Evolutionary conservation across 2,329 filamentous ascomycete species (phyloP), one percentile per base, ranked within the genome.

Genomic region (Fusarium poae): DNA sequence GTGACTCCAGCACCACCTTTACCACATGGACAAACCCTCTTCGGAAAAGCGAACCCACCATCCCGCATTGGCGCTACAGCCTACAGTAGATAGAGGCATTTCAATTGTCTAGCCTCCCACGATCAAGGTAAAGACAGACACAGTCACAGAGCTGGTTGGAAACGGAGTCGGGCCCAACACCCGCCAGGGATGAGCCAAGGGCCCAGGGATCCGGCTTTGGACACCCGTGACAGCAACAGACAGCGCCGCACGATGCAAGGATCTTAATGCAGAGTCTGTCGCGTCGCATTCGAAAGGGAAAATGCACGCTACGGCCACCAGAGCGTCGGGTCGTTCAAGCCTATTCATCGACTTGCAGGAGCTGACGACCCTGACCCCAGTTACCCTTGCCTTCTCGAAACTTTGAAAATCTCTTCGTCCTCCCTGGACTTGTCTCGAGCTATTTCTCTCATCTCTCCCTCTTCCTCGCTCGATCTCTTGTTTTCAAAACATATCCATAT

Each of bases 251-350:
- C 46, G 20, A 68, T 60, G 67, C 67, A 70, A 68, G 67, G 67
- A 70, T 69, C 64, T 62, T 70, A 70, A 70, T 69, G 67, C 67
- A 69, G 66, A 70, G 62, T 67, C 57, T 70, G 66, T 69, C 60
- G 67, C 67, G 66, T 69, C 60, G 67, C 67, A 69, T 70, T 70
- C 53, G 45, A 70, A 63, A 70, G 49, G 53, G 57, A 66, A 72
- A 72, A 29, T 67, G 52, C 63, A 68, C 71, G 71, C 71, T 72
- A 73, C 71, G 58, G 61, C 71, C 71, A 73, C 71, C 71, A 73
- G 68, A 73, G 65, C 63, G 64, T 73, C 63, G 66, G 71, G 71
- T 72, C 68, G 66, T 53, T 66, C 62, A 67, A 62, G 62, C 62
- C 62, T 57, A 58, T 64, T 64, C 62, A 57, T 57, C 50, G 34